Base-by-base conservation (phyloP, 2,329 filamentous ascomycete species). In the Cladosporium oxysporum region DNA sequence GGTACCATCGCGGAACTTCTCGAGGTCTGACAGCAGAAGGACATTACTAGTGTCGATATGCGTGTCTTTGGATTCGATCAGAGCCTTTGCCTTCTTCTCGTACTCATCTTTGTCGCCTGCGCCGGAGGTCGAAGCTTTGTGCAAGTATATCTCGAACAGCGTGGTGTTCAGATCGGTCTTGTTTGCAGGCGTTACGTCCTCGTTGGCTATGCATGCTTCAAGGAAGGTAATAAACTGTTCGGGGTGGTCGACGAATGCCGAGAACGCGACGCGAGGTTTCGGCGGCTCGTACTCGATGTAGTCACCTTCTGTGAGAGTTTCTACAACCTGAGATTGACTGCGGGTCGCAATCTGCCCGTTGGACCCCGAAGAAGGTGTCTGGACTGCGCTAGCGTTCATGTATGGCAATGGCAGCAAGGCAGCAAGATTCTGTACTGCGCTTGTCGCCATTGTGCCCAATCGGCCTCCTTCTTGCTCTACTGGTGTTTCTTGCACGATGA, bases 111-210 rank as follows among this genome's bases (percentile, higher is more conserved):
- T 88, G 68, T 93, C 85, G 37, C 78, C 75, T 77, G 89, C 89
- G 73, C 89, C 91, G 73, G 90, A 90, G 66, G 89, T 87, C 66
- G 88, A 90, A 26, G 94, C 91, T 72, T 93, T 95, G 77, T 96
- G 91, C 10, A 99, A 83, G 75, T 98, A 99, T 91, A 99, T 98
- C 78, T 99, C 96, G 75, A 99, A 98, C 16, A 99, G 79, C 0
- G 96, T 97, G 0, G 94, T 98, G 74, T 95, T 95, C 18, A 99
- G 84, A 76, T 99, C 96, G 1, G 90, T 86, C 69, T 88, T 91
- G 75, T 97, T 91, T 10, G 88, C 85, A 41, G 91, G 84, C 23
- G 87, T 88, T n/a, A 96, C 79, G 26, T 86, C 84, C 23, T 88
- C 83, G 66, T 93, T 89, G 59, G 88, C 82, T 5, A 96, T 85